phyloP scores from a whole-genome alignment of 441 rosid species.

The Omphalea diandra region DNA sequence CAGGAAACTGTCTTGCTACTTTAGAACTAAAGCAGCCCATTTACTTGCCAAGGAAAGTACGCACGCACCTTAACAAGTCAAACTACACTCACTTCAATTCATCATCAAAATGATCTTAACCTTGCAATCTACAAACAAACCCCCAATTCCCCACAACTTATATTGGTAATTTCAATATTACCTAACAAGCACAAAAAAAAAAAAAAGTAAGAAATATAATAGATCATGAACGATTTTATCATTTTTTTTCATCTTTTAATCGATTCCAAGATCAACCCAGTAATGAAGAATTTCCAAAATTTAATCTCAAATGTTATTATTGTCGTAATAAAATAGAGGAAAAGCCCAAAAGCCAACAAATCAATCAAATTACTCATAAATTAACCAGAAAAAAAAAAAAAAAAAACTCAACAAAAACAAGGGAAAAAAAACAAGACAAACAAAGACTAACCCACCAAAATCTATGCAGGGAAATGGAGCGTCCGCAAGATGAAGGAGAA shows the following conservation, averaged over 20 bases:
- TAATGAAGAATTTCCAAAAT: neutral
- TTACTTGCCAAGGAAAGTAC: conserved; percentile 32
- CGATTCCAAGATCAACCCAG: neutral
- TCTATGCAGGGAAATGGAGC: neutral
- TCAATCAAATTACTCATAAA: neutral
- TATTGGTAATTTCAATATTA: neutral
- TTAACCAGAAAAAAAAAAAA: neutral
- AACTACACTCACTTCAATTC: conserved; percentile 22
- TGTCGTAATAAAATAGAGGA: too few species aligned
- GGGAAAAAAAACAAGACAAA: neutral
- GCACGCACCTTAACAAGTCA: neutral
- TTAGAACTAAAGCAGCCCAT: conserved; percentile 98
- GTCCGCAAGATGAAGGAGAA: neutral
- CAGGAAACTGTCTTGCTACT: conserved; percentile 58
- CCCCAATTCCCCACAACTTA: neutral
- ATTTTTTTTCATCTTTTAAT: neutral
- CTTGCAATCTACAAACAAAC: conserved; percentile 17
- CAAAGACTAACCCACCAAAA: neutral
- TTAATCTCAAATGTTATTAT: neutral
- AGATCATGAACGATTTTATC: too few species aligned
- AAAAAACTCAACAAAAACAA: neutral
- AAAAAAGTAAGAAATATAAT: too few species aligned
- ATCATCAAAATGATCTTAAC: conserved; percentile 14
- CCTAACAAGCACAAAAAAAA: neutral
- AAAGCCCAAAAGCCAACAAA: neutral